Conservation (phyloP, 1,284 basidiomycete species). For the Ustilago tritici region DNA sequence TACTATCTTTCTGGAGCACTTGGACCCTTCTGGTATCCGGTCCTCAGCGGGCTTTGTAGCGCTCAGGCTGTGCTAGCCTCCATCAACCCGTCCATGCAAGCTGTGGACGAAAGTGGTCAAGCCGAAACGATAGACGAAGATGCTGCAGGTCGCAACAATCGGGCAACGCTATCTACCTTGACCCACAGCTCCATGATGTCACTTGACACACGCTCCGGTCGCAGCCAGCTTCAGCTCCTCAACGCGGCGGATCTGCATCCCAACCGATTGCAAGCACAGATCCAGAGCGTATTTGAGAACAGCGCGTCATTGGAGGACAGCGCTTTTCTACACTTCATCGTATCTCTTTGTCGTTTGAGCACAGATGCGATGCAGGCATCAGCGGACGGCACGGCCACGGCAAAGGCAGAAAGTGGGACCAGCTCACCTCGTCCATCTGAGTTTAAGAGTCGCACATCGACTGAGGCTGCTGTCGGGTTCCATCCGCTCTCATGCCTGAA, state of each 20-base stretch:
- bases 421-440: slow-evolving; percentile 27
- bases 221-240: slow-evolving; percentile 43
- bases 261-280: slow-evolving; percentile 35
- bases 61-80: slow-evolving; percentile 46
- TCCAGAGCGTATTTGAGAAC: slow-evolving; percentile 60
- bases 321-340: slow-evolving; percentile 84
- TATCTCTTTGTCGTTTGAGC: slow-evolving; percentile 85
- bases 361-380: slow-evolving; percentile 65
- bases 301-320: slow-evolving; percentile 81
- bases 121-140: slow-evolving; percentile 10
- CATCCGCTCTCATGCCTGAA: slow-evolving; percentile 89
- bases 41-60: slow-evolving; percentile 76
- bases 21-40: slow-evolving; percentile 87
- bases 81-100: slow-evolving; percentile 7
- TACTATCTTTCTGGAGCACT: slow-evolving; percentile 86
- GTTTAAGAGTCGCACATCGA: slow-evolving; percentile 7
- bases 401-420: slow-evolving; percentile 4
- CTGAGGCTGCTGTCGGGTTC: slow-evolving; percentile 12
- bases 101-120: not conserved
- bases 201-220: slow-evolving; percentile 41
- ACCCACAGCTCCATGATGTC: slow-evolving; percentile 40
- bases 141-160: slow-evolving; percentile 15
- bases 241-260: slow-evolving; percentile 38
- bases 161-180: slow-evolving; percentile 42
- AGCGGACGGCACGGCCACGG: slow-evolving; percentile 1